Conservation (phyloP, 2,329 filamentous ascomycete genomes). For the Mollisia scopiformis region DNA sequence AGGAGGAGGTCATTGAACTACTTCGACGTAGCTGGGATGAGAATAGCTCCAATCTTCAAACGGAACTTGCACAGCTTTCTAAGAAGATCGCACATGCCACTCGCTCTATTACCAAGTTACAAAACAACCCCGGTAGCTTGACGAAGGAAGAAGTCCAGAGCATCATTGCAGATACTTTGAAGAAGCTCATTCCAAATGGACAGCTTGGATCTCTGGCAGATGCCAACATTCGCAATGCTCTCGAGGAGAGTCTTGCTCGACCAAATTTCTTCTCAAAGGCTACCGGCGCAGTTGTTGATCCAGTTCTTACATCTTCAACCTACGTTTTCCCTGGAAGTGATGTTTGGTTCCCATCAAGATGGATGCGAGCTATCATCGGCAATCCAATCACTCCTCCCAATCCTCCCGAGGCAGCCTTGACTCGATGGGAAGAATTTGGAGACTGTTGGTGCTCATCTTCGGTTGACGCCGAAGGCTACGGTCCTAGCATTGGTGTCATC, state of each 20-base stretch:
- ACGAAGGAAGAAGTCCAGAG: slow-evolving; percentile 22
- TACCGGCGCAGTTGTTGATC: slow-evolving; percentile 68
- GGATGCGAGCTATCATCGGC: slow-evolving; percentile 28
- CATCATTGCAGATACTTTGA: slow-evolving; percentile 21
- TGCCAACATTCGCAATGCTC: slow-evolving; percentile 26
- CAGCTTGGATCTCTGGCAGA: slow-evolving; percentile 33
- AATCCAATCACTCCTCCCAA: slow-evolving; percentile 31
- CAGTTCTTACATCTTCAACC: slow-evolving; percentile 60
- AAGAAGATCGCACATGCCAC: slow-evolving; percentile 21
- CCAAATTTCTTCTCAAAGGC: slow-evolving; percentile 76
- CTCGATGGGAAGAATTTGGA: slow-evolving; percentile 74
- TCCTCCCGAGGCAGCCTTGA: slow-evolving; percentile 60
- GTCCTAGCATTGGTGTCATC: slow-evolving; percentile 67
- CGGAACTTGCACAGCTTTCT: slow-evolving; percentile 21
- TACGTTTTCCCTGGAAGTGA: slow-evolving; percentile 42
- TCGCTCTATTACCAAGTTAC: slow-evolving; percentile 17
- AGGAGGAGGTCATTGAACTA: slow-evolving; percentile 77
- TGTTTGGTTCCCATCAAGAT: slow-evolving; percentile 29
- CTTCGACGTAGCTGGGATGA: slow-evolving; percentile 76
- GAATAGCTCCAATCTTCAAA: slow-evolving; percentile 17
- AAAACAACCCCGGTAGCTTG: slow-evolving; percentile 9
- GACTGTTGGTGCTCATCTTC: slow-evolving; percentile 84
- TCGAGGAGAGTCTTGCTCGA: slow-evolving; percentile 36
- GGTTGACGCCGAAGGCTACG: slow-evolving; percentile 45
- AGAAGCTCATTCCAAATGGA: slow-evolving; percentile 22